These are phyloP conservation scores for Beauveria varroae DNA, from an alignment of 2,329 filamentous ascomycete species.

Conservation along the genomic window DNA sequence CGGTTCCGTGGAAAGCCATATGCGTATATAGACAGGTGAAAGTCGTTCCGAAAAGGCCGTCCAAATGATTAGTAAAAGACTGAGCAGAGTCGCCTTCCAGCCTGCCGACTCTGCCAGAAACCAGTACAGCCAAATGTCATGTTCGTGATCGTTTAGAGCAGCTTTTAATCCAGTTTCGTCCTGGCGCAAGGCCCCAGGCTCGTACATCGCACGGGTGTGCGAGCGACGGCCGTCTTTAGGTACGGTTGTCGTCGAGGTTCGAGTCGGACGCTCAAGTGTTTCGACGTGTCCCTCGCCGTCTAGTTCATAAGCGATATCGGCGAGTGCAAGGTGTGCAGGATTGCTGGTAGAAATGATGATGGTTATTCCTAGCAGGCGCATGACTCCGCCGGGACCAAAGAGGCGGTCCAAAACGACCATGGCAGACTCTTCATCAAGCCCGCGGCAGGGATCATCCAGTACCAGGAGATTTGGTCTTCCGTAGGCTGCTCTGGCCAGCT, in stretches of 20 bases:
- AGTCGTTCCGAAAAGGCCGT: not conserved
- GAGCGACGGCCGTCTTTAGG: not conserved
- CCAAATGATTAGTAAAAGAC: not conserved
- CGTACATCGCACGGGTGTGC: not conserved
- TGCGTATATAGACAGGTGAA: not conserved
- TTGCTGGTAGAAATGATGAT: not conserved
- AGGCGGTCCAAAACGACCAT: not conserved
- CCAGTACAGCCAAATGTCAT: not conserved
- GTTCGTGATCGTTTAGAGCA: not conserved
- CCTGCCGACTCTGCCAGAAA: not conserved
- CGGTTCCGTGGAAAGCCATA: slow-evolving; percentile 10
- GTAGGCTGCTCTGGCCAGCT: not conserved
- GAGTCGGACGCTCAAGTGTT: not conserved
- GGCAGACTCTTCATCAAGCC: not conserved
- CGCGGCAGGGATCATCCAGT: not conserved
- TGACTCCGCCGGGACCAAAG: not conserved
- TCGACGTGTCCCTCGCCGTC: not conserved
- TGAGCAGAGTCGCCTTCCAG: not conserved
- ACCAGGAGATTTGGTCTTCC: not conserved
- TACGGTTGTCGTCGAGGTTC: not conserved
- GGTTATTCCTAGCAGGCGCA: not conserved
- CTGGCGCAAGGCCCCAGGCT: not conserved
- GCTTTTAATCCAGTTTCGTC: not conserved
- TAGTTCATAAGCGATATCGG: not conserved
- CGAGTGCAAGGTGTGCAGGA: not conserved